phyloP scores from a whole-genome alignment of 2,329 filamentous ascomycete species.

The Alternaria burnsii region DNA sequence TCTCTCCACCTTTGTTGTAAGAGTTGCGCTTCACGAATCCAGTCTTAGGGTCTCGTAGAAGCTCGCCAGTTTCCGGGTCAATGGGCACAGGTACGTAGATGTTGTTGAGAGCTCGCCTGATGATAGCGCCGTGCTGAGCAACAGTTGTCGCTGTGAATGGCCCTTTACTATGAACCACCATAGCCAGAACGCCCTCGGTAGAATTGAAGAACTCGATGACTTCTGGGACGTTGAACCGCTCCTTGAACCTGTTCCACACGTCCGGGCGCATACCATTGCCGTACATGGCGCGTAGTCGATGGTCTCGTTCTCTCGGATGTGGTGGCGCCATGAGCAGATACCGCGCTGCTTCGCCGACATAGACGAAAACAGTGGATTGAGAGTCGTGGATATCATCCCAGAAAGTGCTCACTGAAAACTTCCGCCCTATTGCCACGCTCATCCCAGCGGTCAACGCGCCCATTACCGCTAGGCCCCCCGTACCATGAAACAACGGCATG shows the following conservation, averaged over 20 bases:
- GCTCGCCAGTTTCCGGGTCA: conserved; percentile 72
- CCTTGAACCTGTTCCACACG: conserved; percentile 70
- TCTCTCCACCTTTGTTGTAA: conserved; percentile 75
- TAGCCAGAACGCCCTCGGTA: conserved; percentile 72
- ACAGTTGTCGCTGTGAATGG: conserved; percentile 67
- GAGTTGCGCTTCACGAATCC: conserved; percentile 70
- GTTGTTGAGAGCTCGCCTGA: conserved; percentile 62
- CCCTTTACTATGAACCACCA: conserved; percentile 62
- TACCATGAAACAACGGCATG: conserved; percentile 81
- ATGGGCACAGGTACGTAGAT: conserved; percentile 71
- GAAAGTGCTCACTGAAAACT: conserved; percentile 73
- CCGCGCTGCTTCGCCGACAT: conserved; percentile 78
- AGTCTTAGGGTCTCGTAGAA: conserved; percentile 70
- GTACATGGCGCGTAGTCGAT: conserved; percentile 67
- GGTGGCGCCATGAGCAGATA: conserved; percentile 74
- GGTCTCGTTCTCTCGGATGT: conserved; percentile 65
- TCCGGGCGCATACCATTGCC: conserved; percentile 74
- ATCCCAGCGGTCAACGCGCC: conserved; percentile 53
- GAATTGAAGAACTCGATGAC: conserved; percentile 80
- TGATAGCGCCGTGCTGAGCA: conserved; percentile 72
- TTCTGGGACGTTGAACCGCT: conserved; percentile 68
- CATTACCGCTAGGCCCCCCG: conserved; percentile 68
- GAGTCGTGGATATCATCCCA: conserved; percentile 75
- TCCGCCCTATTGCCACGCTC: conserved; percentile 68
- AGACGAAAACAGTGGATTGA: conserved; percentile 73